Base-by-base conservation (phyloP, 345 rosid genomes). In the Toxicodendron radicans region DNA sequence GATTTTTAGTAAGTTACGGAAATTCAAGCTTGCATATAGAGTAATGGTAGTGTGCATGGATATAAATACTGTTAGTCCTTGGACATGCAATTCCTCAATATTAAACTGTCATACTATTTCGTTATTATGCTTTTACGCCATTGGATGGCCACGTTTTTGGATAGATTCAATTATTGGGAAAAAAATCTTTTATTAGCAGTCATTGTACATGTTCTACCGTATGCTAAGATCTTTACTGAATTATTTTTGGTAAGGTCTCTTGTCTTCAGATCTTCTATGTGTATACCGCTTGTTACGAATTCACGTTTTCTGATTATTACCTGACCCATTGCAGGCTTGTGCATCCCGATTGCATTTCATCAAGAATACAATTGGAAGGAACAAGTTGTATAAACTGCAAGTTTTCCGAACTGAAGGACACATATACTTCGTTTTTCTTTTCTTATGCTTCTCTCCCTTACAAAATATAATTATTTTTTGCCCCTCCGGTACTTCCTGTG, bases 141-240 rank as follows among this genome's bases (percentile, higher is more conserved):
- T 16, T 21, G 12, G 21, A 56, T 38, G 53, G 32, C 48, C 17
- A 35, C 64, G 10, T 13, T 46, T 59, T 27, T 10, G 10, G n/a
- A 52, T 12, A 69, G 21, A 54, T 56, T 32, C 18, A n/a, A 35
- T 38, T 54, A 0, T 10, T n/a, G 35, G 20, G 23, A 2, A 10
- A n/a, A n/a, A 38, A 12, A 0, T 8, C 7, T 9, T 67, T 14
- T 41, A 17, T 23, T 14, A 7, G 43, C n/a, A 8, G 11, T 33
- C 9, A 21, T 33, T 52, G 14, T 14, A 17, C 17, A 38, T 51
- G 21, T 72, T 7, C 66, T 16, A 60, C 51, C 11, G 9, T 24
- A 46, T 71, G 56, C 56, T 8, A 71, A 43, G 74, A 1, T 23
- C 57, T 58, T 58, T 43, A 71, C n/a, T 1, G n/a, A 70, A 58